Evolutionary conservation across 148 eudicot species (phyloP), one percentile per base, ranked within the genome.

Genomic region (Chenopodium formosanum): DNA sequence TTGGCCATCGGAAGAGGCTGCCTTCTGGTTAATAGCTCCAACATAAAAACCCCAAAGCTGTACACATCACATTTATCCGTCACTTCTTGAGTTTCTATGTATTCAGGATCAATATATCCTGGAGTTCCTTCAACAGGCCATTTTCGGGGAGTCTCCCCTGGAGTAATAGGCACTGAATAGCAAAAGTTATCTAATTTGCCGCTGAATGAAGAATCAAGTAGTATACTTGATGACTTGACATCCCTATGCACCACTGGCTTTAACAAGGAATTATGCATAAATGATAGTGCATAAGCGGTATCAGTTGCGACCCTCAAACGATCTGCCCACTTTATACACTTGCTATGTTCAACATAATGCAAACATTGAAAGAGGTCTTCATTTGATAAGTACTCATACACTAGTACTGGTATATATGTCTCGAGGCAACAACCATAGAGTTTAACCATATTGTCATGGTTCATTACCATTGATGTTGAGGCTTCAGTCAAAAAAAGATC

Each of bases 381-480:
- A 20, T 84, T 77, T 71, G 81, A 80, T 64, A 87, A 70, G 17
- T 72, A 87, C 34, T 80, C 85, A 46, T 79, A 87, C 5, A 79
- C 87, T 16, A 82, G 80, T 27, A 87, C 65, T 3, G 87, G 85
- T 1, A 87, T 31, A 31, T 23, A 64, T 1, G 83, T 75, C 81
- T 87, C 87, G 0, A 87, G 82, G 77, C 89, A 87, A 73, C 83
- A 79, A 2, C 89, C 89, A 48, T 78, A 79, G 19, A 84, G 19
- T 46, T 74, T 79, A n/a, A 82, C 82, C 34, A 75, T 52, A 52
- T 82, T 78, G 23, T 77, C 56, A 52, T 84, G 89, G 34, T 70
- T 79, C 75, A 79, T 82, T 44, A 76, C 81, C 53, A 68, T 62
- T 4, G 62, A 19, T 44, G 65, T 77, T 32, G 81, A 71, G 56